Evolutionary conservation across 164 flowering plant genomes (phyloP).

Genomic region (Taxillus chinensis): DNA sequence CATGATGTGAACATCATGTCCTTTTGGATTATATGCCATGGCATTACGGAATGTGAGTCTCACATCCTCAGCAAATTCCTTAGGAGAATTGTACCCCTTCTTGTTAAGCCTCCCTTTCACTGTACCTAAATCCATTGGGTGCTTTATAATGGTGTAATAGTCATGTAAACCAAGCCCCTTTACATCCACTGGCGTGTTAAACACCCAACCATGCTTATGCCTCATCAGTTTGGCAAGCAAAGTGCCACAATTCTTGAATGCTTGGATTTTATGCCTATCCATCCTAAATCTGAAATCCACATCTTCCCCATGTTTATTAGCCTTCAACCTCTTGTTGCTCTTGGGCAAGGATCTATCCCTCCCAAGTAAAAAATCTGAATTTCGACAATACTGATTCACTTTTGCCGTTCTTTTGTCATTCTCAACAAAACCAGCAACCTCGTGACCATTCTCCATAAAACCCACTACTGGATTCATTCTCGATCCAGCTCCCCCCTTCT

Average conservation of each 20-base stretch:
- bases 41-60: constrained; percentile 76
- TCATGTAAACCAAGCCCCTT: constrained; percentile 58
- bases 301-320: constrained; percentile 15
- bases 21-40: constrained; percentile 75
- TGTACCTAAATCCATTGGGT: constrained; percentile 88
- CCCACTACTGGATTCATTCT: constrained; percentile 18
- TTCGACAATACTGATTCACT: constrained; percentile 20
- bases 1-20: constrained; percentile 73
- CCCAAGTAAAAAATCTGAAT: constrained; percentile 24
- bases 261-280: constrained; percentile 22
- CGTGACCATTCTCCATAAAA: constrained; percentile 17
- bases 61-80: constrained; percentile 82
- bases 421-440: constrained; percentile 19
- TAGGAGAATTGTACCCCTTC: constrained; percentile 56
- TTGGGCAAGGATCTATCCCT: constrained; percentile 25
- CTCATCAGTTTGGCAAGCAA: constrained; percentile 58
- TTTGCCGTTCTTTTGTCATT: constrained; percentile 34
- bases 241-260: constrained; percentile 34
- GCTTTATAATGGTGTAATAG: constrained; percentile 52
- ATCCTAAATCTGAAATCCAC: constrained; percentile 12
- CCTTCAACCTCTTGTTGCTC: constrained; percentile 28
- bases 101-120: constrained; percentile 46
- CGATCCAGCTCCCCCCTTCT: constrained; percentile 15
- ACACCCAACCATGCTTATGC: constrained; percentile 78
- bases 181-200: constrained; percentile 64